These are phyloP conservation scores for Candida manassasensis DNA, from an alignment of 805 yeast species.

Conservation along the genomic window DNA sequence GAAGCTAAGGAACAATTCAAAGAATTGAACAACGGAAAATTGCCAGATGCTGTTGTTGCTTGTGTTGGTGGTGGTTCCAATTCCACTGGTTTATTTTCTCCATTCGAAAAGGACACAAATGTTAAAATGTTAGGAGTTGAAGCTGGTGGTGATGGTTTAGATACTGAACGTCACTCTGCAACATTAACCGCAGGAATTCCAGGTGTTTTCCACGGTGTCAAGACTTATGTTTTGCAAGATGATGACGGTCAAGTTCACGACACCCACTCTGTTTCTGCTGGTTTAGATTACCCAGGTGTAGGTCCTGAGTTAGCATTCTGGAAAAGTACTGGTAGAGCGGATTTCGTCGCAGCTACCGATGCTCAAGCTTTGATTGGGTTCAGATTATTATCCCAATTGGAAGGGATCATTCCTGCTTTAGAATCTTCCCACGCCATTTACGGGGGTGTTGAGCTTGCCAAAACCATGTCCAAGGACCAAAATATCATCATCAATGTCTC, in stretches of 20 bases:
- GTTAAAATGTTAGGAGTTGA: constrained; percentile 90
- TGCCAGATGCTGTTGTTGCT: constrained; percentile 94
- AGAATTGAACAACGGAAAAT: constrained; percentile 68
- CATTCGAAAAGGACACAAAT: constrained; percentile 74
- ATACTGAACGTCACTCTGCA: constrained; percentile 87
- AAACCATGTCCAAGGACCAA: constrained; percentile 72
- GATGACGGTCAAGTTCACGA: constrained; percentile 94
- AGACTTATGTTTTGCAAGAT: constrained; percentile 87
- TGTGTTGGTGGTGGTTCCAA: constrained; percentile 99
- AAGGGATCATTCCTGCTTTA: constrained; percentile 97
- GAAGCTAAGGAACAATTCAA: constrained; percentile 92
- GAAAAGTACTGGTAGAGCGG: constrained; percentile 91
- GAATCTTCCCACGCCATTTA: constrained; percentile 96
- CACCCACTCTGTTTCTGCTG: constrained; percentile 97
- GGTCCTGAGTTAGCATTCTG: constrained; percentile 97
- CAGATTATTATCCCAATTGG: constrained; percentile 81
- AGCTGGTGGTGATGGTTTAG: constrained; percentile 98
- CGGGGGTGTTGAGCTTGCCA: constrained; percentile 85
- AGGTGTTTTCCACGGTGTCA: constrained; percentile 98
- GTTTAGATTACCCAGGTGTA: constrained; percentile 98
- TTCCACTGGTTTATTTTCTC: constrained; percentile 92
- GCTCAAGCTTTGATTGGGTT: constrained; percentile 94
- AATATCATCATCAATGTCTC: constrained; percentile 84
- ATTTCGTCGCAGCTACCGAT: constrained; percentile 88
- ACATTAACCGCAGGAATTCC: constrained; percentile 92